Percentiles rank a stretch among this genome's conserved stretches.
Evolutionary conservation across 345 rosid genomes (phyloP).

Genomic region (Cardamine occulta): DNA sequence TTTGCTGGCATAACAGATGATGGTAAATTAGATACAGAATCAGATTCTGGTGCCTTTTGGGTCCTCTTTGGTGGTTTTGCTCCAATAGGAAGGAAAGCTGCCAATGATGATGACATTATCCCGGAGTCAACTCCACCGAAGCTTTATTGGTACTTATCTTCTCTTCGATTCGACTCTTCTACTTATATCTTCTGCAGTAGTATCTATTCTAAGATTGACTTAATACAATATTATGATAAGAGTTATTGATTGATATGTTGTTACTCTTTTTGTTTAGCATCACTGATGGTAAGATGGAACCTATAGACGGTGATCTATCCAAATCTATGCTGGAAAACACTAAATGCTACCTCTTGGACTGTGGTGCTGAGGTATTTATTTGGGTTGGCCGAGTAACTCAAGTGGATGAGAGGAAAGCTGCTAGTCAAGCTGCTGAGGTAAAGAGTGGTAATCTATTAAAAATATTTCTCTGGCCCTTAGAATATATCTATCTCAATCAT

Average conservation of each 20-base stretch:
- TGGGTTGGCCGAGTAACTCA: slow-evolving; percentile 98
- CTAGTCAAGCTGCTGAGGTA: slow-evolving; percentile 89
- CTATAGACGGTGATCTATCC: slow-evolving; percentile 79
- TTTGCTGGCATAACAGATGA: slow-evolving; percentile 60
- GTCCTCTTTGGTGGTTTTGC: slow-evolving; percentile 90
- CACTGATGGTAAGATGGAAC: slow-evolving; percentile 61
- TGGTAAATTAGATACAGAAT: slow-evolving; percentile 91
- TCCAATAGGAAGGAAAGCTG: slow-evolving; percentile 87
- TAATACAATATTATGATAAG: slow-evolving; percentile 6
- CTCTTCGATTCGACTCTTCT: slow-evolving; percentile 12
- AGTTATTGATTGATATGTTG: slow-evolving; percentile 35
- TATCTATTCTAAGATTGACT: neutral
- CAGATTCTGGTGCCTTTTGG: slow-evolving; percentile 95
- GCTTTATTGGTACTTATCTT: slow-evolving; percentile 66
- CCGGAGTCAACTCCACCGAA: slow-evolving; percentile 77
- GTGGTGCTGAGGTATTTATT: slow-evolving; percentile 84
- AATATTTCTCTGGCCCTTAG: neutral
- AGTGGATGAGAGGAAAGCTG: slow-evolving; percentile 96
- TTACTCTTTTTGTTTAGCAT: slow-evolving; percentile 51
- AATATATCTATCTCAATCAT: slow-evolving; percentile 2
- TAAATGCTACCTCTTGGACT: slow-evolving; percentile 81
- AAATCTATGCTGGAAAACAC: slow-evolving; percentile 82
- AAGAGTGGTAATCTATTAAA: slow-evolving; percentile 18
- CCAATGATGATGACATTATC: slow-evolving; percentile 73
- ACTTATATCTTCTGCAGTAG: slow-evolving; percentile 6